Evolutionary conservation across 129 eudicot species (phyloP).

Genomic region (Artemisia tridentata): DNA sequence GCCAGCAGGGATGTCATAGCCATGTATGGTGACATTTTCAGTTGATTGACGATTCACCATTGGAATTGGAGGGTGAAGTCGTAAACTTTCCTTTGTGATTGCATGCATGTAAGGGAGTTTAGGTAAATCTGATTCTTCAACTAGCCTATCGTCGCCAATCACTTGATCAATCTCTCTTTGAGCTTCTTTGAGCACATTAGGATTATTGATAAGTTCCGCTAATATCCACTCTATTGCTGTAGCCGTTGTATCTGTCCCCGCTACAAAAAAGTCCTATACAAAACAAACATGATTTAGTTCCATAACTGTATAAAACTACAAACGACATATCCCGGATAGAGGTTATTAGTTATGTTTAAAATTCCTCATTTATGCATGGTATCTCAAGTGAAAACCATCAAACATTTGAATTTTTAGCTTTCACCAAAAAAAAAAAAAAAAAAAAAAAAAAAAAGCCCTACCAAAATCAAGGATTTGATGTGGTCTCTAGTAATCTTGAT

Average conservation of each 20-base stretch:
- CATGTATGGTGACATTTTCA: conserved; percentile 27
- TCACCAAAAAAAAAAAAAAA: neutral
- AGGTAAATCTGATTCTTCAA: conserved; percentile 46
- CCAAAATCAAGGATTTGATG: conserved; percentile 54
- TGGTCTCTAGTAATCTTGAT: conserved; percentile 47
- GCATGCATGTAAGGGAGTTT: conserved; percentile 58
- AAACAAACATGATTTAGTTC: neutral
- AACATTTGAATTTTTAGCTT: neutral
- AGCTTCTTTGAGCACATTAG: conserved; percentile 38
- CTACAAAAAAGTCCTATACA: conserved; percentile 49
- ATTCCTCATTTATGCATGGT: too few species aligned
- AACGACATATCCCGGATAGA: too few species aligned
- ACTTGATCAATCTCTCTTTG: conserved; percentile 45
- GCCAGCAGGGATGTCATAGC: conserved; percentile 42
- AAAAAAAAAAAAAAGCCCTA: conserved; percentile 1
- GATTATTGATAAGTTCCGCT: conserved; percentile 54
- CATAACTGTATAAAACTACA: too few species aligned
- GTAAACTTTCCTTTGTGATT: conserved; percentile 40
- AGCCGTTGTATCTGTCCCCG: conserved; percentile 51
- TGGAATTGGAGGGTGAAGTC: conserved; percentile 59
- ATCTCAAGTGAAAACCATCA: neutral
- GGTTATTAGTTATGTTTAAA: too few species aligned
- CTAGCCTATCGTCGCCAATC: conserved; percentile 39
- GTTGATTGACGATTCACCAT: conserved; percentile 41
- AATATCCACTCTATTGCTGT: conserved; percentile 46